phyloP scores from a whole-genome alignment of 75 land plant species.

The Selaginella moellendorffii region DNA sequence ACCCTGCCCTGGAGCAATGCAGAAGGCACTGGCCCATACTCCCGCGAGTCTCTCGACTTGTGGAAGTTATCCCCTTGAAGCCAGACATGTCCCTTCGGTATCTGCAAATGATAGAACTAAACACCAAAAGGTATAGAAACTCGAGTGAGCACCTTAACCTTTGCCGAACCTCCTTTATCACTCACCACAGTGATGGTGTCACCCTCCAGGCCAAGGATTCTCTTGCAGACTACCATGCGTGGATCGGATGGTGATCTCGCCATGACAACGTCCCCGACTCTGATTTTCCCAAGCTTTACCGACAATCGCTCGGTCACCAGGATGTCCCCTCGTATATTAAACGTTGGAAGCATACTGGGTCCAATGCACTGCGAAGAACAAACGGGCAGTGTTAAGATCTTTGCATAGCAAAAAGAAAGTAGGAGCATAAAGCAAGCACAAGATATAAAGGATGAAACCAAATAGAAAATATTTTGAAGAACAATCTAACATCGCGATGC shows the following conservation, averaged over 20 bases:
- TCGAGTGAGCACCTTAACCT: conserved; percentile 9
- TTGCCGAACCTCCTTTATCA: conserved; percentile 11
- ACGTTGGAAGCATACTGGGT: conserved; percentile 84
- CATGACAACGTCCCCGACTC: conserved; percentile 59
- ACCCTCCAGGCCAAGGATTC: conserved; percentile 63
- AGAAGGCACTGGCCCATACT: conserved; percentile 73
- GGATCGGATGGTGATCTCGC: conserved; percentile 58
- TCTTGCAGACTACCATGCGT: conserved; percentile 39
- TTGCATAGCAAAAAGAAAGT: too few relatives aligned
- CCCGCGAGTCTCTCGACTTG: conserved; percentile 59
- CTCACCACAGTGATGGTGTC: conserved; percentile 34
- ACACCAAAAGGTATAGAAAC: neutral
- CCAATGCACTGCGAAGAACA: conserved; percentile 35
- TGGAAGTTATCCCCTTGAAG: conserved; percentile 71
- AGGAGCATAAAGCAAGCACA: neutral
- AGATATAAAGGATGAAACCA: neutral
- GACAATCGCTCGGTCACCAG: conserved; percentile 48
- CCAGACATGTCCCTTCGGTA: conserved; percentile 96
- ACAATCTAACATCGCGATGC: neutral
- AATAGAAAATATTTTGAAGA: neutral
- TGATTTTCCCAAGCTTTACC: conserved; percentile 27
- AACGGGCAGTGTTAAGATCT: too few relatives aligned
- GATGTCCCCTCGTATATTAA: conserved; percentile 49
- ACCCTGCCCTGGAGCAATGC: conserved; percentile 52
- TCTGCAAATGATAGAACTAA: conserved; percentile 25